Evolutionary conservation across 768 basidiomycete genomes (phyloP), one percentile per base, ranked within the genome.

Genomic region (Suillus clintonianus): DNA sequence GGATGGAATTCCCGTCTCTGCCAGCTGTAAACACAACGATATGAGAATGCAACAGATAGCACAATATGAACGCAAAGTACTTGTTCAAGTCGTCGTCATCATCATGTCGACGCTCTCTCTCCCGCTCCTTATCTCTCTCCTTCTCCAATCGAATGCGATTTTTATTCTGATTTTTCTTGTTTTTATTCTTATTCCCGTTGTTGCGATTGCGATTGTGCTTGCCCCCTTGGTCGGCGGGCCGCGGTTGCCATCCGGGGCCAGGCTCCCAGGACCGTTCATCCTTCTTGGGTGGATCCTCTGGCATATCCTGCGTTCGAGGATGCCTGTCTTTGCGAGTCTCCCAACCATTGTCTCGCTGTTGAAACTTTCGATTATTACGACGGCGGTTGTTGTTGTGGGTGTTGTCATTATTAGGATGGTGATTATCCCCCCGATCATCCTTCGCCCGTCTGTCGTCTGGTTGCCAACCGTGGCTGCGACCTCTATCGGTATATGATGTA

Each of bases 251-350:
- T 6, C 83, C 81, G 30, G 87, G 83, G 42, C 87, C 88, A 62
- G 90, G 89, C 67, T 90, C 89, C 90, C 90, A 91, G 62, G 86
- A 77, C 57, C 90, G 84, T 59, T 89, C 85, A 71, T 84, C 83
- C 53, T 70, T 75, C 2, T 62, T 41, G 37, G 39, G 24, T 30
- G 69, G 47, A 14, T 62, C 65, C 2, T 73, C 73, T 4, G 11
- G 50, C 30, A 27, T 19, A 14, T 72, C 71, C 67, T 70, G 72
- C 5, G 53, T 66, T n/a, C 73, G 67, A 53, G 71, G 69, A 67
- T 64, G 79, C 68, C 64, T 66, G 61, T 81, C 81, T 64, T 78
- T 78, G 59, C 83, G 82, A 51, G 77, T 70, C 10, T 83, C 85
- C 87, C 87, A 88, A 19, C 84, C 85, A 61, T 76, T 77, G 58